Percentiles rank a stretch among this genome's conserved stretches.
These are phyloP conservation scores for Alternaria ventricosa DNA, from an alignment of 2,329 filamentous ascomycete genomes.

Conservation along the genomic window DNA sequence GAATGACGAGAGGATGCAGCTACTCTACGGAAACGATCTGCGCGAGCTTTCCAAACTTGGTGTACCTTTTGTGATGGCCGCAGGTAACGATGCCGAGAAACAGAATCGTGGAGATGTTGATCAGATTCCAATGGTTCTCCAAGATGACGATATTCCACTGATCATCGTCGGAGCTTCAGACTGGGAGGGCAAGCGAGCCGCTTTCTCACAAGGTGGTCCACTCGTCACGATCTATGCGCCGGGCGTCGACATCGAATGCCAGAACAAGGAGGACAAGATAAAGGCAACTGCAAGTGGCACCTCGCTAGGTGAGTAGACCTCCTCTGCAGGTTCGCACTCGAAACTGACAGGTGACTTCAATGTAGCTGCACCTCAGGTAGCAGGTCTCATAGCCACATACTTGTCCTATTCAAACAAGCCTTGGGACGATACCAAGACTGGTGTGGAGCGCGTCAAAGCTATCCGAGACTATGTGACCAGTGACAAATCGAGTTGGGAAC, in stretches of 20 bases:
- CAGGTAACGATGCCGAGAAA: fast-evolving
- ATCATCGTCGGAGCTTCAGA: not conserved
- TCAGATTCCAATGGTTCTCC: not conserved
- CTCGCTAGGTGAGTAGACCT: not conserved
- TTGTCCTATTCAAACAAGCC: not conserved
- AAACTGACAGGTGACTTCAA: not conserved
- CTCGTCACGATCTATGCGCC: not conserved
- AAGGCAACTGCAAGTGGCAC: too few species aligned
- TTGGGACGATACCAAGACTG: not conserved
- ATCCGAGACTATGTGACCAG: not conserved
- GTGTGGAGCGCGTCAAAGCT: not conserved
- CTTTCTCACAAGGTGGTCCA: not conserved
- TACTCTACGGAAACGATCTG: not conserved
- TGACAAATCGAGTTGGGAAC: fast-evolving
- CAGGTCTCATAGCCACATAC: not conserved
- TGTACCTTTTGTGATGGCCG: not conserved
- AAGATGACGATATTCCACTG: not conserved
- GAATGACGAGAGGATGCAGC: fast-evolving
- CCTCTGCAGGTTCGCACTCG: not conserved
- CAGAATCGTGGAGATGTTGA: not conserved
- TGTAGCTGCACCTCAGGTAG: not conserved
- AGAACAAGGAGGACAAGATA: too few species aligned
- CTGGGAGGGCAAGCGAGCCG: not conserved
- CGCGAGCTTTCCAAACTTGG: not conserved
- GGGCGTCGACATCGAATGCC: too few species aligned